Evolutionary conservation across 179 eudicot genomes (phyloP).

Genomic region (Carnegiea gigantea): DNA sequence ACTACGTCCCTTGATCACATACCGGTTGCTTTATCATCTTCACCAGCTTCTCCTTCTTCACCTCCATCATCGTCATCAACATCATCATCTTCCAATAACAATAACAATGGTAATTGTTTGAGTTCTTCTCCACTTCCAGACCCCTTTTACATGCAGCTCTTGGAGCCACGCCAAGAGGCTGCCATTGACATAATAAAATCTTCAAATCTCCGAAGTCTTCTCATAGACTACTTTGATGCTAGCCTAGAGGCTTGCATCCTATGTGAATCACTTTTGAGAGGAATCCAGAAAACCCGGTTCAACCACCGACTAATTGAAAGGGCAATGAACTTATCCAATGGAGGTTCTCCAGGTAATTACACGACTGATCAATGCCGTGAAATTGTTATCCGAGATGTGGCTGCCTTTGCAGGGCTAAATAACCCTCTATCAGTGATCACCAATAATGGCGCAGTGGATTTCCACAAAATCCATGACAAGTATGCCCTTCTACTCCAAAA

Average conservation of each 20-base stretch:
- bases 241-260: conserved; percentile 58
- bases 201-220: conserved; percentile 38
- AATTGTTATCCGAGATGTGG: conserved; percentile 38
- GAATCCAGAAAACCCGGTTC: conserved; percentile 50
- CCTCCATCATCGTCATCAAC: not conserved
- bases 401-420: conserved; percentile 35
- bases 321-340: conserved; percentile 36
- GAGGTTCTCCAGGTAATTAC: not conserved
- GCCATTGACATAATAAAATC: conserved; percentile 33
- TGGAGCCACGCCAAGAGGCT: conserved; percentile 57
- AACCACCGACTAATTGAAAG: conserved; percentile 42
- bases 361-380: not conserved
- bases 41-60: not conserved
- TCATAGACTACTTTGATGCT: conserved; percentile 52
- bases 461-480: conserved; percentile 32
- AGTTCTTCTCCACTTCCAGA: conserved; percentile 14
- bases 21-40: not conserved
- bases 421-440: conserved; percentile 44
- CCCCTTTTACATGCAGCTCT: conserved; percentile 30
- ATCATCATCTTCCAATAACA: not conserved
- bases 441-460: conserved; percentile 27
- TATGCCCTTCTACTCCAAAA: conserved; percentile 35
- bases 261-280: conserved; percentile 51
- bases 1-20: conserved; percentile 3
- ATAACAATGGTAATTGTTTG: not conserved